Conservation (phyloP, 352 stramenopile genomes). For the Plasmopara muralis region DNA sequence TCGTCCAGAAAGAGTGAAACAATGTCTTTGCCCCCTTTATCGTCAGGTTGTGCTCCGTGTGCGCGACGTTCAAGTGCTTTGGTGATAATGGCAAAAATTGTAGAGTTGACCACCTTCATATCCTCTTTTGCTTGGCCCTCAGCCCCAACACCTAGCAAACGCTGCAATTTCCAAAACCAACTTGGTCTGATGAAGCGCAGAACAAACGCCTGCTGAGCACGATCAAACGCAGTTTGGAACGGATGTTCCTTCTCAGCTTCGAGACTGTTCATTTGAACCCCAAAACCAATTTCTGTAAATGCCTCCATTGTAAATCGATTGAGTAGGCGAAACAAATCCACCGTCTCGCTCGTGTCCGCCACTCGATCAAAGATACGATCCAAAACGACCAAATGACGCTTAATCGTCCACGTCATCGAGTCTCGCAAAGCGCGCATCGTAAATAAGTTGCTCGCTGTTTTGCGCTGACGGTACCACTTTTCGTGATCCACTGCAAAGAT, state of each 20-base stretch:
- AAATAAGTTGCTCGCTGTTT: constrained; percentile 48
- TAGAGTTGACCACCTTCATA: constrained; percentile 41
- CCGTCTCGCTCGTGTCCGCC: constrained; percentile 5
- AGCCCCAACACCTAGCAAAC: constrained; percentile 23
- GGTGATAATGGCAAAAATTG: constrained; percentile 36
- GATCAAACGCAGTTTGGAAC: constrained; percentile 49
- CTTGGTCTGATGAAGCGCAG: constrained; percentile 29
- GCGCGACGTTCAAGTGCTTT: constrained; percentile 22
- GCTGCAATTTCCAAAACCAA: constrained; percentile 43
- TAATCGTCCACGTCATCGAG: constrained; percentile 38
- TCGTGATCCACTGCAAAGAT: constrained; percentile 46
- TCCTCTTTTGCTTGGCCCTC: constrained; percentile 33
- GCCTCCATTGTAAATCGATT: constrained; percentile 45
- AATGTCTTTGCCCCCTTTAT: constrained; percentile 24
- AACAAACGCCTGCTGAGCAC: constrained; percentile 21
- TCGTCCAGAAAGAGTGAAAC: constrained; percentile 45
- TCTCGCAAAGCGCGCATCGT: constrained; percentile 33
- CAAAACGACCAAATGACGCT: constrained; percentile 28
- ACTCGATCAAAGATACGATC: constrained; percentile 19
- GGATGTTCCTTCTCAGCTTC: constrained; percentile 35
- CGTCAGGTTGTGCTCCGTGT: constrained; percentile 1
- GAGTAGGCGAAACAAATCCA: constrained; percentile 39
- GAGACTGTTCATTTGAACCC: constrained; percentile 37
- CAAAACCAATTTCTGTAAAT: constrained; percentile 54
- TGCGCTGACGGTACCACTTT: constrained; percentile 50